Evolutionary conservation across 148 eudicot species (phyloP).

Genomic region (Heliamphora exappendiculata): DNA sequence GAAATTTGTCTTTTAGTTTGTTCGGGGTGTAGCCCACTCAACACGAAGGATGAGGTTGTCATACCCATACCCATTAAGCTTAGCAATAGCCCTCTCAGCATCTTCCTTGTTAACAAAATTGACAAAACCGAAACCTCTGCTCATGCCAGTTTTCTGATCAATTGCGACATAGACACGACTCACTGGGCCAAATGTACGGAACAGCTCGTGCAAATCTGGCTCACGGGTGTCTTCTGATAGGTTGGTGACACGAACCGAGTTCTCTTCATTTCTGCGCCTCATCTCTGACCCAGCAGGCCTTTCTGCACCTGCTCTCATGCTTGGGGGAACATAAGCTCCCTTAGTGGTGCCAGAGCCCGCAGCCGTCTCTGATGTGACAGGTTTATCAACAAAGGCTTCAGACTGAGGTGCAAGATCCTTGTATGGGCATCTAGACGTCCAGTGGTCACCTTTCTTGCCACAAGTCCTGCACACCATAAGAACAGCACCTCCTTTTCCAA

Average conservation of each 20-base stretch:
- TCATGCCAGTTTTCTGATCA: slow-evolving; percentile 84
- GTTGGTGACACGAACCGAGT: slow-evolving; percentile 91
- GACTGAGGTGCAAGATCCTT: slow-evolving; percentile 71
- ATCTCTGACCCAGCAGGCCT: slow-evolving; percentile 57
- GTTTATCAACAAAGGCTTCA: slow-evolving; percentile 49
- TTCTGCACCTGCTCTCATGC: slow-evolving; percentile 66
- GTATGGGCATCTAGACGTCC: slow-evolving; percentile 90
- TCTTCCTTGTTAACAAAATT: slow-evolving; percentile 79
- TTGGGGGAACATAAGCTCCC: slow-evolving; percentile 79
- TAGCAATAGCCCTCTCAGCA: slow-evolving; percentile 77
- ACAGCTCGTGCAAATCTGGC: slow-evolving; percentile 77
- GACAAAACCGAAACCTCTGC: slow-evolving; percentile 96
- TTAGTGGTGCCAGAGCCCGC: slow-evolving; percentile 30
- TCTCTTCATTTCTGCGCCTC: slow-evolving; percentile 93
- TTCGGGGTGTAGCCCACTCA: slow-evolving; percentile 89
- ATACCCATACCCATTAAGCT: slow-evolving; percentile 97
- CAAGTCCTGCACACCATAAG: slow-evolving; percentile 93
- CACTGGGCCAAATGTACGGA: slow-evolving; percentile 69
- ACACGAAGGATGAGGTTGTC: slow-evolving; percentile 87
- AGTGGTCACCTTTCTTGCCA: slow-evolving; percentile 93
- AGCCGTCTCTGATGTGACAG: slow-evolving; percentile 35
- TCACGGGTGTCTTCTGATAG: slow-evolving; percentile 93
- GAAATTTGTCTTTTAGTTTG: slow-evolving; percentile 32
- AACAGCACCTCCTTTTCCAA: slow-evolving; percentile 56
- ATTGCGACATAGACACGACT: slow-evolving; percentile 86